A percentile compares a stretch with the other conserved stretches of the same genome.
Conservation (phyloP, 2,329 filamentous ascomycete species). For the Phialophora verrucosa region DNA sequence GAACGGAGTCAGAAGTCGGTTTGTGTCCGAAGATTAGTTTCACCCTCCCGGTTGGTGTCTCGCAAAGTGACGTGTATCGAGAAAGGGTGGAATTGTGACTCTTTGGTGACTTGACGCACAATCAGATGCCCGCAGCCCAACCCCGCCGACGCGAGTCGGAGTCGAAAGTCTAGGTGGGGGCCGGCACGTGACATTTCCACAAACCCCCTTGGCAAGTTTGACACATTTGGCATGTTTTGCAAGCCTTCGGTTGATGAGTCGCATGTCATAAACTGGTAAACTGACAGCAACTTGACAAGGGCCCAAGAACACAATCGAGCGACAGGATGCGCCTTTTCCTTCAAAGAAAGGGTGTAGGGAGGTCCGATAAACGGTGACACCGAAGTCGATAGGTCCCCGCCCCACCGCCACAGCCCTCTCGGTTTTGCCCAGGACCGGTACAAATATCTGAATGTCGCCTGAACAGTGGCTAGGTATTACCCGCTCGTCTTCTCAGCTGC, state of each 20-base stretch:
- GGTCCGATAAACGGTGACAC: neutral
- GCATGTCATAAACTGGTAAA: neutral
- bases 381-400: neutral
- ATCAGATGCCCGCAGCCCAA: conserved; percentile 12
- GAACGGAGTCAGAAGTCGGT: neutral
- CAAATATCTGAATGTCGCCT: neutral
- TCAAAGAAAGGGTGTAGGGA: neutral
- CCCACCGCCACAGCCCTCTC: neutral
- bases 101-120: conserved; percentile 16
- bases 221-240: neutral
- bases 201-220: neutral
- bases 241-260: neutral
- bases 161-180: neutral
- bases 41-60: neutral
- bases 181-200: neutral
- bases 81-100: neutral
- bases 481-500: neutral
- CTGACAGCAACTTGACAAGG: neutral
- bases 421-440: neutral
- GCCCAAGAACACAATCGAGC: neutral
- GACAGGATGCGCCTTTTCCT: neutral
- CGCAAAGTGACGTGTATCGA: neutral
- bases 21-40: neutral
- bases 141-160: conserved; percentile 8
- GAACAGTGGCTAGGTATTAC: neutral